Conservation (phyloP, 257 asterid species). For the Fraxinus anomala region DNA sequence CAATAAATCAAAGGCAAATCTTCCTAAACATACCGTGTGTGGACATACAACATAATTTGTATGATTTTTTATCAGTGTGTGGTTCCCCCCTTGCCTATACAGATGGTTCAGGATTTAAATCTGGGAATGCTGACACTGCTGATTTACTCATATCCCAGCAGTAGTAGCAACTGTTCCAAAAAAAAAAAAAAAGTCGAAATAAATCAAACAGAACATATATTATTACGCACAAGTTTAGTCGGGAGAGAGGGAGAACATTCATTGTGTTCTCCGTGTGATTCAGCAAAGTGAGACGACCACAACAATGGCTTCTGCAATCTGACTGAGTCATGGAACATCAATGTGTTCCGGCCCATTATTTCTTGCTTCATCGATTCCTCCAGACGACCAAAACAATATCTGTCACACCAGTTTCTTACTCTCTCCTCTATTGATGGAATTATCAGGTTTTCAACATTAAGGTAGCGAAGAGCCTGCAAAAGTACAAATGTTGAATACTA, state of each 20-base stretch:
- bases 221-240: neutral
- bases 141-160: slow-evolving; percentile 6
- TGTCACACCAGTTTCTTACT: slow-evolving; percentile 35
- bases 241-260: slow-evolving; percentile 9
- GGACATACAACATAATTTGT: neutral
- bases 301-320: slow-evolving; percentile 46
- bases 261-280: slow-evolving; percentile 8
- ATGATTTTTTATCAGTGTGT: neutral
- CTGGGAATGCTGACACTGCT: slow-evolving; percentile 14
- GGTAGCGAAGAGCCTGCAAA: slow-evolving; percentile 48
- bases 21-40: neutral
- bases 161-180: neutral
- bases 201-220: neutral
- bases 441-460: slow-evolving; percentile 48
- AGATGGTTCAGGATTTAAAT: slow-evolving; percentile 28
- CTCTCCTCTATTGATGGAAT: slow-evolving; percentile 47
- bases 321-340: slow-evolving; percentile 50
- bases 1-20: neutral
- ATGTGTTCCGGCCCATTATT: slow-evolving; percentile 38
- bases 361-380: slow-evolving; percentile 33
- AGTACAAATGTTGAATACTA: neutral
- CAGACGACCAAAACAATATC: slow-evolving; percentile 34
- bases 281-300: slow-evolving; percentile 21
- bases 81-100: neutral
- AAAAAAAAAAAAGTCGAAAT: neutral